These are phyloP conservation scores for Globisporangium middletonii DNA, from an alignment of 352 stramenopile species.

Conservation along the genomic window DNA sequence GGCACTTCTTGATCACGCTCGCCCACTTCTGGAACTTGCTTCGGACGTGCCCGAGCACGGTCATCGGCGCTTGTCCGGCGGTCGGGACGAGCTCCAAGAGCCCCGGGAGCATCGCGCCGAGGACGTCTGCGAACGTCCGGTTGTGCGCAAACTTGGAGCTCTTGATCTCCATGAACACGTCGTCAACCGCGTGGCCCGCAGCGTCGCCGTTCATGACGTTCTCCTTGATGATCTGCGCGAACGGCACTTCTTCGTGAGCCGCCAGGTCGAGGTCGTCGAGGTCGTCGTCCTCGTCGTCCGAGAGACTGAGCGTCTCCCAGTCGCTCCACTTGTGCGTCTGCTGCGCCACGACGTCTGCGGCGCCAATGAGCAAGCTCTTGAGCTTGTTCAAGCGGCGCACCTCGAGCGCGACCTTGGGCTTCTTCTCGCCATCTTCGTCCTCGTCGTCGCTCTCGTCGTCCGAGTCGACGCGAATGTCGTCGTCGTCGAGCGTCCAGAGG, in stretches of 20 bases:
- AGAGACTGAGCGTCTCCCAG: conserved; percentile 79
- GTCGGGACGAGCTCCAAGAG: conserved; percentile 64
- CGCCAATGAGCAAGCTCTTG: conserved; percentile 64
- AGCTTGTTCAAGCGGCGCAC: conserved; percentile 50
- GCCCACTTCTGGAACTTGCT: conserved; percentile 88
- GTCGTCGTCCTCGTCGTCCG: conserved; percentile 65
- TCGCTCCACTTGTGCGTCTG: conserved; percentile 60
- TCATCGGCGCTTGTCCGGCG: conserved; percentile 41
- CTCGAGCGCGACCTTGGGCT: conserved; percentile 20
- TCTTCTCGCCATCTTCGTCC: conserved; percentile 15
- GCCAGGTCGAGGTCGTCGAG: conserved; percentile 43
- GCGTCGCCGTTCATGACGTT: conserved; percentile 74
- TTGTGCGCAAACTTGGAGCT: conserved; percentile 93
- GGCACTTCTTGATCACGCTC: conserved; percentile 87
- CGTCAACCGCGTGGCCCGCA: conserved; percentile 77
- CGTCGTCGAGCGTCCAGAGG: conserved; percentile 81
- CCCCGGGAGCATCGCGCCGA: conserved; percentile 67
- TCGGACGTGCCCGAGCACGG: conserved; percentile 75
- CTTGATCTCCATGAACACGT: conserved; percentile 93
- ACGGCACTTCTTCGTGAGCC: conserved; percentile 44
- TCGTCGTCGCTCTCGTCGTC: conserved; percentile 31
- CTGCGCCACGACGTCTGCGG: conserved; percentile 47
- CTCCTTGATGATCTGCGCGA: conserved; percentile 75
- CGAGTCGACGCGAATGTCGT: conserved; percentile 70
- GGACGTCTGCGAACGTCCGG: conserved; percentile 71